These are phyloP conservation scores for Wickerhamomyces rabaulensis DNA, from an alignment of 805 yeast genomes.

Conservation along the genomic window DNA sequence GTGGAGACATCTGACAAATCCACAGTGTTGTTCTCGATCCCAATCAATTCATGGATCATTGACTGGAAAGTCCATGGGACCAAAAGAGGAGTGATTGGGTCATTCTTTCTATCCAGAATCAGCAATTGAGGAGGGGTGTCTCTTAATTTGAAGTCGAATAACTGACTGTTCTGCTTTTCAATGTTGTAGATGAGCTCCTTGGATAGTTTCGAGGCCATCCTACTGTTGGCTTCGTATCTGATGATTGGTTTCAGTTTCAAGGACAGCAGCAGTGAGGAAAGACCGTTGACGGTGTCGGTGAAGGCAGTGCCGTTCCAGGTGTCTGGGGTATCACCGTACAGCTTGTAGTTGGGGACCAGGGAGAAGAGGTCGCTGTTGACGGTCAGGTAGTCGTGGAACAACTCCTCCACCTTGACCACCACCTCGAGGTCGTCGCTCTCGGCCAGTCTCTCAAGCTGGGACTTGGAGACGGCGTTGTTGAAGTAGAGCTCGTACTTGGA, in stretches of 20 bases:
- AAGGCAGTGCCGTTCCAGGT: slow-evolving; percentile 44
- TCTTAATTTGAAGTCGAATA: slow-evolving; percentile 61
- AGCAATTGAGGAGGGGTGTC: slow-evolving; percentile 73
- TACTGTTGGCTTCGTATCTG: slow-evolving; percentile 68
- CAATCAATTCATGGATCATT: slow-evolving; percentile 91
- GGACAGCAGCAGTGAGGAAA: slow-evolving; percentile 60
- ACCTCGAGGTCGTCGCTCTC: slow-evolving; percentile 86
- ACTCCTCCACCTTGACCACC: slow-evolving; percentile 69
- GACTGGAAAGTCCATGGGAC: slow-evolving; percentile 98
- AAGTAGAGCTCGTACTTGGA: slow-evolving; percentile 72
- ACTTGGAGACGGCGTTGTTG: slow-evolving; percentile 69
- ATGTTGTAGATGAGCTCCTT: slow-evolving; percentile 57
- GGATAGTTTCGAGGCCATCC: slow-evolving; percentile 61
- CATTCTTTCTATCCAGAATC: slow-evolving; percentile 78
- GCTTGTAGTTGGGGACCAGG: slow-evolving; percentile 27
- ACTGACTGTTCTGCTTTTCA: slow-evolving; percentile 44
- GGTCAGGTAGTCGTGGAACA: slow-evolving; percentile 79
- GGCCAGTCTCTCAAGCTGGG: slow-evolving; percentile 80
- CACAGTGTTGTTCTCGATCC: slow-evolving; percentile 76
- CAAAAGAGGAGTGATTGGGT: slow-evolving; percentile 88
- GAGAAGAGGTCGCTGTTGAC: slow-evolving; percentile 66
- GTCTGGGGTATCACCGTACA: slow-evolving; percentile 33
- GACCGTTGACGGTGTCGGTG: slow-evolving; percentile 34
- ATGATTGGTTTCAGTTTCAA: slow-evolving; percentile 75
- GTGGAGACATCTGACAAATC: slow-evolving; percentile 53